Evolutionary conservation across 2,329 filamentous ascomycete genomes (phyloP).

Genomic region (Chaetomium sp.): DNA sequence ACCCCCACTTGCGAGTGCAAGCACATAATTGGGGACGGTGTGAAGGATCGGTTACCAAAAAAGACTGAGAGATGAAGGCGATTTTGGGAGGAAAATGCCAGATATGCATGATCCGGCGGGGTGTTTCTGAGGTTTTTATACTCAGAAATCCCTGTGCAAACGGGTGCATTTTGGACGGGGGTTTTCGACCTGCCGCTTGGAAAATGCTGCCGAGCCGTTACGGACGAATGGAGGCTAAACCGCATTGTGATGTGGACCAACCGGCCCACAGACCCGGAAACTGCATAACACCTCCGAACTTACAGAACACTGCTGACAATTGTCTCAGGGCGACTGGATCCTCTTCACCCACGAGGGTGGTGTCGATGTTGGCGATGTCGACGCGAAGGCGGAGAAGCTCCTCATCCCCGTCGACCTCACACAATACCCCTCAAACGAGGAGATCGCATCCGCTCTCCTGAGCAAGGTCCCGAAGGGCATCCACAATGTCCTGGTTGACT

Average conservation of each 20-base stretch:
- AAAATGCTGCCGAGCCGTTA: slow-evolving; percentile 27
- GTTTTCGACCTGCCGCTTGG: slow-evolving; percentile 23
- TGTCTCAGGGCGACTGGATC: slow-evolving; percentile 89
- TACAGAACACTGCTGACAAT: slow-evolving; percentile 25
- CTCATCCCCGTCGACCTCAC: slow-evolving; percentile 93
- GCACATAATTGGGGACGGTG: slow-evolving; percentile 5
- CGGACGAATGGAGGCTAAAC: slow-evolving; percentile 52
- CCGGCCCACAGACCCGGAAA: slow-evolving; percentile 18
- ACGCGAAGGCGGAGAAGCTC: slow-evolving; percentile 98
- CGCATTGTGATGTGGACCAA: slow-evolving; percentile 36
- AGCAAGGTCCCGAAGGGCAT: slow-evolving; percentile 93
- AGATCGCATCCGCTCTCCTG: slow-evolving; percentile 82
- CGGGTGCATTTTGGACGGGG: slow-evolving; percentile 15
- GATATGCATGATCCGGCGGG: slow-evolving; percentile 16
- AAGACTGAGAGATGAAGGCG: slow-evolving; percentile 12
- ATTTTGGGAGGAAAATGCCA: slow-evolving; percentile 18
- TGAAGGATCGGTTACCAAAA: slow-evolving; percentile 10
- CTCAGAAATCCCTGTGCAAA: slow-evolving; percentile 19
- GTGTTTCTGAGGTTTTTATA: slow-evolving; percentile 29
- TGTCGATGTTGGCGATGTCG: slow-evolving; percentile 99
- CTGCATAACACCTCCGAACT: slow-evolving; percentile 14
- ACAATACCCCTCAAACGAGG: slow-evolving; percentile 93
- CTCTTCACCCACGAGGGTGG: slow-evolving; percentile 99
- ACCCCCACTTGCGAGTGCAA: slow-evolving; percentile 28
- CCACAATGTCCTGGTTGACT: slow-evolving; percentile 98